Base-by-base conservation (phyloP, 2,329 filamentous ascomycete species). In the Akanthomyces muscarius region DNA sequence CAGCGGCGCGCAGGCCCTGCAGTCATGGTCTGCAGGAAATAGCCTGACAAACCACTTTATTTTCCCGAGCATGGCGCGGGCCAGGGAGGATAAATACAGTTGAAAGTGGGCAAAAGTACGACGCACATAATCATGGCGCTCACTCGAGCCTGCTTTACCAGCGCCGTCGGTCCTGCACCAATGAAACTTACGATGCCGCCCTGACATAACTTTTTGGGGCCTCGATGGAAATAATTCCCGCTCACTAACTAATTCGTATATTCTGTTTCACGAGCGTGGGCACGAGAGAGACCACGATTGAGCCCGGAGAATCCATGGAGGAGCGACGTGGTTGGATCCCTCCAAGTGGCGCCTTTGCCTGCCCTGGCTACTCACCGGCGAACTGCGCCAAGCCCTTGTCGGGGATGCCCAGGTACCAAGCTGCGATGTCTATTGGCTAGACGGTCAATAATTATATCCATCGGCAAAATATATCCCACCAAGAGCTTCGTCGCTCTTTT, bases 11-110 rank as follows among this genome's bases (percentile, higher is more conserved):
- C 55, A 44, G 16, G 28, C 7, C 55, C 42, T 11, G 55, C 18
- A 18, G 16, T 53, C 2, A 23, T 21, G 42, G 30, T 36, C 21
- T 18, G 44, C 38, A 25, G 13, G 47, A 38, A 28, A 30, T 50
- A 59, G 56, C 56, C 56, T 59, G 56, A 50, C 21, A 59, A 59
- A 59, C 45, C 56, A 50, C 56, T 59, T 59, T 50, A 41, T 42
- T 41, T 41, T 38, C 13, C 30, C 53, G 16, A 4, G 18, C 53
- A 30, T 47, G 44, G 55, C 25, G 36, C 23, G 38, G 33, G 10
- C 33, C 33, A 36, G 33, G n/a, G 5, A 45, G 42, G 5, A 45
- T 21, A 45, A n/a, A 45, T 11, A 45, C 42, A 21, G 42, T 21
- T 16, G 42, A 45, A 45, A 45, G n/a, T 45, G n/a, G 30, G 36